Evolutionary conservation across 495 filamentous ascomycete genomes (phyloP), one percentile per base, ranked within the genome.

Genomic region (Aspergillus campestris): DNA sequence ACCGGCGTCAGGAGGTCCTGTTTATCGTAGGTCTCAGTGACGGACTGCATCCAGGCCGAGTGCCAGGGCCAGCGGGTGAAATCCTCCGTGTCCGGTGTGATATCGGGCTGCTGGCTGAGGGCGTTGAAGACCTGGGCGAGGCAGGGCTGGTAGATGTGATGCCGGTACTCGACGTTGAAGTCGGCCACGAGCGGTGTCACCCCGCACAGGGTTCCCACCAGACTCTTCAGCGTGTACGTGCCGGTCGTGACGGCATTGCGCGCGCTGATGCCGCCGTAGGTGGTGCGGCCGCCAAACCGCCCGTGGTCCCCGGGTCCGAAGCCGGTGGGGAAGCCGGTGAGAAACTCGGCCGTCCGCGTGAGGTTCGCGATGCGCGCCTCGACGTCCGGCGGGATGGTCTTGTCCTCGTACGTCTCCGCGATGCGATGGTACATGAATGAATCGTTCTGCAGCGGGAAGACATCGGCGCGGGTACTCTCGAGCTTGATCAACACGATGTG

Each of bases 141-240:
- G 42, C 67, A 71, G 6, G 67, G 67, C 47, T 71, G 67, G 42
- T 71, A 71, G 32, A 67, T 65, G 34, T 66, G 59, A 30, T 62
- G 50, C 32, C 47, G 38, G 18, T 61, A 59, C 44, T 69, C 66
- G 18, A 52, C 51, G 33, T 61, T 56, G 39, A 61, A 61, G 32
- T 66, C 58, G 13, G 59, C 64, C 35, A 58, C 56, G 8, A 69
- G 51, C 1, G 66, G 65, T 7, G 48, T 51, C 28, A 60, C 47
- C 12, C 62, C 62, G 31, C 64, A 67, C 15, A 62, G 51, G 28
- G 56, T 59, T 4, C 56, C 62, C 6, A 56, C 40, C 8, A 64
- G 31, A 29, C 57, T 61, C 44, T 67, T 67, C 4, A 65, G 48
- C 3, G 62, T 64, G 31, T 56, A 63, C 13, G 58, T 64, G 15